Evolutionary conservation across 345 rosid genomes (phyloP), one percentile per base, ranked within the genome.

Genomic region (Geranium rotundifolium): DNA sequence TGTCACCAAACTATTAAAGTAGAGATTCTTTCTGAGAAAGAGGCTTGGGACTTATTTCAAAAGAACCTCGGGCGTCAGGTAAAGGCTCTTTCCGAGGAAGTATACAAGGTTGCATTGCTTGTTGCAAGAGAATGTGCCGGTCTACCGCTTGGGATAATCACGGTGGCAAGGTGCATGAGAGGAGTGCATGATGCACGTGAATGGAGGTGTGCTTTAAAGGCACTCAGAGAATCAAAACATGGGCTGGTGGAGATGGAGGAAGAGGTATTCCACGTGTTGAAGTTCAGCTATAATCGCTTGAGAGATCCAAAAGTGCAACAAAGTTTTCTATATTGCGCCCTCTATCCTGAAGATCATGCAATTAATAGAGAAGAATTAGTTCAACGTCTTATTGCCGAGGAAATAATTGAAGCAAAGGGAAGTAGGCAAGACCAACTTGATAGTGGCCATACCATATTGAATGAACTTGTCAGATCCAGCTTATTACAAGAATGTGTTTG

Each of bases 311-410:
- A 16, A 59, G 20, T 56, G 17, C 54, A 27, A 6, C 17, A 9
- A 20, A 63, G 76, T 37, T 68, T 73, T 52, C 14, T 69, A 2
- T 69, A 69, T 54, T 58, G 72, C 55, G 37, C 73, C 2, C n/a
- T 73, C 54, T 65, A 60, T 58, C 67, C 71, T 1, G 69, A 61
- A n/a, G 69, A 57, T 3, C 19, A 58, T 31, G 5, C 12, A 27
- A 67, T 71, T 17, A 7, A 8, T 0, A 46, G 17, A 7, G 39
- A 30, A 14, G 59, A 56, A 17, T 30, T 76, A 27, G 62, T 72
- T 6, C 52, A 20, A 0, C 46, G 6, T 31, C 64, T 56, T 57
- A 66, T 76, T 37, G 56, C 12, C 2, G 74, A 63, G 10, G 74
- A 72, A 19, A 17, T 67, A 0, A 29, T 69, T 1, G 39, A 54